Percentiles rank a stretch among this genome's conserved stretches.
These are phyloP conservation scores for Lasiosphaeria ovina DNA, from an alignment of 495 filamentous ascomycete species.

Conservation along the genomic window DNA sequence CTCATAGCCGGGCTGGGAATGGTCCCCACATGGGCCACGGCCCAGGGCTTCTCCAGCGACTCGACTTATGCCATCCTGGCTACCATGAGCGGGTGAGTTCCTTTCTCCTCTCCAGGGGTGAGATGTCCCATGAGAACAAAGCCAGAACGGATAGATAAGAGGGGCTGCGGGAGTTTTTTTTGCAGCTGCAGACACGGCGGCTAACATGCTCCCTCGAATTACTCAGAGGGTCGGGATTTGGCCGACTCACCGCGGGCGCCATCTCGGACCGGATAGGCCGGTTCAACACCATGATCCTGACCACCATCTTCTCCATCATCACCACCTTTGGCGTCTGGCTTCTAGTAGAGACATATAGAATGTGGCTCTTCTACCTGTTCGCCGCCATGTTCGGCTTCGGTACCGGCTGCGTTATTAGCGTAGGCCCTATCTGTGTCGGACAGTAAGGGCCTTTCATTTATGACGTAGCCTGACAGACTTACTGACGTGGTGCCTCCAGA, in stretches of 20 bases:
- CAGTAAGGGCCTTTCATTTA: constrained; percentile 4
- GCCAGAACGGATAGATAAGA: too few relatives aligned
- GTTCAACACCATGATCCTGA: constrained; percentile 18
- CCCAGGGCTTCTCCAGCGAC: constrained; percentile 7
- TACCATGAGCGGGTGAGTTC: constrained; percentile 12
- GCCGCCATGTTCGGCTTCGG: constrained; percentile 16
- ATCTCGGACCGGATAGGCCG: constrained; percentile 14
- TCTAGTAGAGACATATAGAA: constrained; percentile 10
- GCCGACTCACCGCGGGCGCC: constrained; percentile 9
- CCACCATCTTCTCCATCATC: constrained; percentile 12
- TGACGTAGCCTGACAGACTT: neutral
- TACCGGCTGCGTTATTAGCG: constrained; percentile 14
- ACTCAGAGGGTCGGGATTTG: constrained; percentile 14
- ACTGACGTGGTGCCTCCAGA: neutral
- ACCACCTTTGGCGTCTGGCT: constrained; percentile 14
- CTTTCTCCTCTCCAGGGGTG: too few relatives aligned
- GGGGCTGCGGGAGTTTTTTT: too few relatives aligned
- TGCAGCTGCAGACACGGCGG: neutral
- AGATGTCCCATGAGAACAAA: too few relatives aligned
- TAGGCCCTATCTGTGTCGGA: constrained; percentile 14
- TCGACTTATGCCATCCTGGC: constrained; percentile 12
- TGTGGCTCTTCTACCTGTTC: constrained; percentile 13
- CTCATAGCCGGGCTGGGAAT: constrained; percentile 16
- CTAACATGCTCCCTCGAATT: neutral
- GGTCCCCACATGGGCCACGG: constrained; percentile 15